Evolutionary conservation across 352 stramenopile genomes (phyloP), one percentile per base, ranked within the genome.

Genomic region (Globisporangium okanoganense): DNA sequence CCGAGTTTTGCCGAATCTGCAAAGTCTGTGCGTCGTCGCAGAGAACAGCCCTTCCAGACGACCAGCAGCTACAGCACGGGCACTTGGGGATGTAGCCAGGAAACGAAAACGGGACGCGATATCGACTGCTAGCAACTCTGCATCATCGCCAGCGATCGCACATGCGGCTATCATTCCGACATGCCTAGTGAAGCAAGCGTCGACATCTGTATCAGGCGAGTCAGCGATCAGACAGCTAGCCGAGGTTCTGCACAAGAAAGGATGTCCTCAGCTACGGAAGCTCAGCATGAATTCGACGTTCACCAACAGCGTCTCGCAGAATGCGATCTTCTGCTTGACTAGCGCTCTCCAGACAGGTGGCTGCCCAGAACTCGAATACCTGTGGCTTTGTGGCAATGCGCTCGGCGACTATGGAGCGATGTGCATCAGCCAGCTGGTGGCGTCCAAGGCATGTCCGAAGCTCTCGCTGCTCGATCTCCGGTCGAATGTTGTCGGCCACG

Each of bases 381-480:
- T 75, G 12, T 59, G 48, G 45, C 51, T 75, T 2, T 56, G 64
- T n/a, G 68, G 64, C 16, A 75, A 75, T 16, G 64, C 60, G 0
- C 52, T 75, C 9, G 64, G 68, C 16, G 68, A 75, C 56, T 65
- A 67, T 20, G 68, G 68, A 13, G 62, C 66, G 18, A 64, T 67
- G 56, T 44, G 50, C 14, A 43, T 75, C 5, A 45, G 55, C n/a
- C 36, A 56, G 2, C 27, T 61, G 13, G 25, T 75, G 16, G 7
- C 52, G 13, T 49, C 53, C 9, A 44, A 55, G 10, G 41, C 24
- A 24, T 62, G 60, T 18, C 53, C 64, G 6, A 33, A 57, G 31
- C 56, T 72, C 9, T 36, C 48, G 3, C 51, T 65, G 1, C 41
- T 75, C 12, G 68, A 75, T 45, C 41, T 75, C 5, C 68, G 68